Evolutionary conservation across 2,329 filamentous ascomycete species (phyloP), one percentile per base, ranked within the genome.

Genomic region (Trichothecium roseum): DNA sequence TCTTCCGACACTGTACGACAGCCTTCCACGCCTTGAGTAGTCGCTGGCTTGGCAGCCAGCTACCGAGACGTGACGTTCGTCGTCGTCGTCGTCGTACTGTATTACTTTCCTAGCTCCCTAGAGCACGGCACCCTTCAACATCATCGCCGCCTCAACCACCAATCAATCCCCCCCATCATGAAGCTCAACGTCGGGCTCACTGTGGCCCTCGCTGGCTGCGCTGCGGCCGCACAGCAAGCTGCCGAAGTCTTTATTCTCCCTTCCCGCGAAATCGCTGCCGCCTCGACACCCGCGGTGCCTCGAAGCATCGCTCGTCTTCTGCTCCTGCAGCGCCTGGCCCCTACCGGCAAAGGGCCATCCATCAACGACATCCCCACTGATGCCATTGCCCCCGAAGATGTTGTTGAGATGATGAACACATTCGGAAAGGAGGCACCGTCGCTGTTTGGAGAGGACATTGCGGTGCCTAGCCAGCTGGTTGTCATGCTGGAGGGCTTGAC

Each of bases 401-500:
- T 71, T 8, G 55, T 84, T 28, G 59, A 63, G 33, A 59, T 73
- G 44, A 61, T 86, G 48, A 74, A 76, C 48, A 59, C 60, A 34
- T 82, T 75, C 53, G 78, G 76, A 42, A 73, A 69, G 42, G 50
- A 59, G 20, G 55, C 68, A 6, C 45, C 58, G 36, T 53, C 63
- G 15, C 57, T 84, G 24, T 77, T 84, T 45, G 38, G 52, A 4
- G 49, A 56, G 29, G 42, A 44, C 9, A 44, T 50, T 14, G 49
- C 56, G 33, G 44, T 41, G 35, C 62, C 66, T 5, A 61, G 56
- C 35, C 76, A 84, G 54, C 63, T 82, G 28, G 56, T 82, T 18
- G 57, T 81, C 35, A 54, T 75, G 45, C 59, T 81, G 34, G 68
- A 79, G 49, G 73, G 77, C 47, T 60, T 71, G 55, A 66, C 62